These are phyloP conservation scores for Colletotrichum coccodes DNA, from an alignment of 2,329 filamentous ascomycete species.

Conservation along the genomic window DNA sequence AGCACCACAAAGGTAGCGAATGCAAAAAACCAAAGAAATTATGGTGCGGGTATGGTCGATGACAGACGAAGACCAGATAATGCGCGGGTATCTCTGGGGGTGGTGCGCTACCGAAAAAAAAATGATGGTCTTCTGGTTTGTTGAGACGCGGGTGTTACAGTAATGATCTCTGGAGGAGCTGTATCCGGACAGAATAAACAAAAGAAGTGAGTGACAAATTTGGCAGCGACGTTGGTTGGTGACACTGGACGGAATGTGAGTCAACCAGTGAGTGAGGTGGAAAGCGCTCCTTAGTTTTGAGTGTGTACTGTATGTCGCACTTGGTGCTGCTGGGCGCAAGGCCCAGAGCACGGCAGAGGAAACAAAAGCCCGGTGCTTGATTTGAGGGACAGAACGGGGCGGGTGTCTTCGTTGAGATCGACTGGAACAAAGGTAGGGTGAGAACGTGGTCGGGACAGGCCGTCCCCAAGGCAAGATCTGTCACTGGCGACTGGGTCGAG, in stretches of 20 bases:
- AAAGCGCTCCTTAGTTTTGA: neutral
- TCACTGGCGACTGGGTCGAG: neutral
- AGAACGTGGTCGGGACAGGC: constrained; percentile 19
- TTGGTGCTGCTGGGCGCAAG: constrained; percentile 28
- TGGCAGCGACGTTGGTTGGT: constrained; percentile 6
- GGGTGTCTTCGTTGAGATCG: neutral
- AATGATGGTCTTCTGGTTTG: neutral
- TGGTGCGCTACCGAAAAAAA: constrained; percentile 19
- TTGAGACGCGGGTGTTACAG: neutral
- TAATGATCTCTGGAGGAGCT: neutral
- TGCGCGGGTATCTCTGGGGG: constrained; percentile 29
- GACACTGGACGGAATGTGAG: constrained; percentile 24
- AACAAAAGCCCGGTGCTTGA: constrained; percentile 3
- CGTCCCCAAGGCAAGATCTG: constrained; percentile 9
- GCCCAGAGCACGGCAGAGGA: constrained; percentile 26
- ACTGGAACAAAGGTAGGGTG: constrained; percentile 2
- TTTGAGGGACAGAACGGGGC: constrained; percentile 2
- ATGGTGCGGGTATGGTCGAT: neutral
- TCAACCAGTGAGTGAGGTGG: constrained; percentile 13
- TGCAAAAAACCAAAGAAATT: neutral
- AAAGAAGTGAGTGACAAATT: neutral
- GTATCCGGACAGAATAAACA: constrained; percentile 2
- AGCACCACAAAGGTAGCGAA: neutral
- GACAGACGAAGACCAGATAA: neutral
- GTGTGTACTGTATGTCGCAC: constrained; percentile 13